phyloP scores from a whole-genome alignment of 805 yeast genomes.

The Kluyveromyces aestuarii region DNA sequence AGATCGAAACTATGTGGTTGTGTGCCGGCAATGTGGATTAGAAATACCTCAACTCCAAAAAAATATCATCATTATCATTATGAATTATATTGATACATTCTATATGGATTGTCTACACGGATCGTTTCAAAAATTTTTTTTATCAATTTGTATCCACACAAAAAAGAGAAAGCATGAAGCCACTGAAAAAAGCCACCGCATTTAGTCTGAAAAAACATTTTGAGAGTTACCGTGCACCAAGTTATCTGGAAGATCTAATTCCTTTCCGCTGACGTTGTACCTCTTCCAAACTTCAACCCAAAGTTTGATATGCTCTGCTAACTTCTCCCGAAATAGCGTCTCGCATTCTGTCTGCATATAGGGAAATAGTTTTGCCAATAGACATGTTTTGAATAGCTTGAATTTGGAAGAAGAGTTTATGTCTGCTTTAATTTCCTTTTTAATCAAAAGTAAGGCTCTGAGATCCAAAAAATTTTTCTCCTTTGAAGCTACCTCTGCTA shows the following conservation, averaged over 20 bases:
- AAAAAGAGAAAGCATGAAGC: too few relatives aligned
- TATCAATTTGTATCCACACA: too few relatives aligned
- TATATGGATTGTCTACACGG: too few relatives aligned
- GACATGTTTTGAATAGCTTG: slow-evolving; percentile 1
- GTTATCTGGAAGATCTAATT: neutral
- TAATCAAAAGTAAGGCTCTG: neutral
- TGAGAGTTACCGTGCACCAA: neutral
- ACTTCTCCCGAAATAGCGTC: neutral
- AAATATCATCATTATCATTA: too few relatives aligned
- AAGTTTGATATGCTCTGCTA: neutral
- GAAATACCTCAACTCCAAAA: too few relatives aligned
- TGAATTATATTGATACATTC: too few relatives aligned
- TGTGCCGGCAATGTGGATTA: too few relatives aligned
- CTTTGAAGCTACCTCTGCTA: neutral
- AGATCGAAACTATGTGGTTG: too few relatives aligned
- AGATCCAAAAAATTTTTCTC: neutral
- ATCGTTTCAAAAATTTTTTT: too few relatives aligned
- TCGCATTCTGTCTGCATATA: slow-evolving; percentile 1
- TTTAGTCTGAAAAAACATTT: neutral
- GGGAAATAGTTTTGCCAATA: neutral
- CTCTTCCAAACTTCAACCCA: slow-evolving; percentile 3
- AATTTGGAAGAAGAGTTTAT: neutral
- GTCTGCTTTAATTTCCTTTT: neutral
- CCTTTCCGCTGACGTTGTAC: neutral
- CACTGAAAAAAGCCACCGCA: too few relatives aligned